Evolutionary conservation across 169 alveolate genomes (phyloP).

Genomic region (Amoebophrya sp.): DNA sequence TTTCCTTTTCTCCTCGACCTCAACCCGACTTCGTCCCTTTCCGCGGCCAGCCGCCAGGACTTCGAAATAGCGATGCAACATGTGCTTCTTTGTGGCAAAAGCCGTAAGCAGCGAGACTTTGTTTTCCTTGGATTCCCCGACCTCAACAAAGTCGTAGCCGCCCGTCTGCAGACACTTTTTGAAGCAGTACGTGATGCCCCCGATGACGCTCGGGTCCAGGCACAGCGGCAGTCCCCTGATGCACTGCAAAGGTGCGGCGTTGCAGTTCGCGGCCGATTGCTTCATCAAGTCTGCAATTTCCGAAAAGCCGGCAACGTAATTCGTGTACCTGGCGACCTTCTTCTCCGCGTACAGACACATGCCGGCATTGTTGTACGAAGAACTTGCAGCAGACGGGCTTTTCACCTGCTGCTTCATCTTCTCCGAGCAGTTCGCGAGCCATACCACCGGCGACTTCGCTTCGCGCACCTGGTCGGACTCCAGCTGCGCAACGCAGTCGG

Average conservation of each 20-base stretch:
- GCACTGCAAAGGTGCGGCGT: slow-evolving; percentile 6
- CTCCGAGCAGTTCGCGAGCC: background rate
- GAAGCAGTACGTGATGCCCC: background rate
- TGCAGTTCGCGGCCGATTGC: background rate
- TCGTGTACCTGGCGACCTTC: background rate
- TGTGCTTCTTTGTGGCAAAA: no score
- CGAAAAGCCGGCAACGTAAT: background rate
- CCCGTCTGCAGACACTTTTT: background rate
- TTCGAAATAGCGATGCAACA: background rate
- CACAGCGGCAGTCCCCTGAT: background rate
- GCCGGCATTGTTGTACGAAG: background rate
- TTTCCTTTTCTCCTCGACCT: background rate
- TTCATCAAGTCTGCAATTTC: background rate
- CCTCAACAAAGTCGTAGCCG: background rate
- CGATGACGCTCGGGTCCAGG: background rate
- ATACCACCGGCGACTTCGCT: background rate
- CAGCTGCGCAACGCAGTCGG: background rate
- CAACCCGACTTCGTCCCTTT: background rate
- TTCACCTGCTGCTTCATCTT: background rate
- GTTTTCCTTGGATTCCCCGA: background rate
- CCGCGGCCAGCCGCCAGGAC: no score
- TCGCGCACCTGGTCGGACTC: background rate
- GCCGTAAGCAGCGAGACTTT: background rate
- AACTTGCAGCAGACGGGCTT: background rate
- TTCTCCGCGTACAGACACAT: background rate